These are phyloP conservation scores for Batkoa obscura DNA, from an alignment of 371 early-diverging fungal genomes.

Conservation along the genomic window DNA sequence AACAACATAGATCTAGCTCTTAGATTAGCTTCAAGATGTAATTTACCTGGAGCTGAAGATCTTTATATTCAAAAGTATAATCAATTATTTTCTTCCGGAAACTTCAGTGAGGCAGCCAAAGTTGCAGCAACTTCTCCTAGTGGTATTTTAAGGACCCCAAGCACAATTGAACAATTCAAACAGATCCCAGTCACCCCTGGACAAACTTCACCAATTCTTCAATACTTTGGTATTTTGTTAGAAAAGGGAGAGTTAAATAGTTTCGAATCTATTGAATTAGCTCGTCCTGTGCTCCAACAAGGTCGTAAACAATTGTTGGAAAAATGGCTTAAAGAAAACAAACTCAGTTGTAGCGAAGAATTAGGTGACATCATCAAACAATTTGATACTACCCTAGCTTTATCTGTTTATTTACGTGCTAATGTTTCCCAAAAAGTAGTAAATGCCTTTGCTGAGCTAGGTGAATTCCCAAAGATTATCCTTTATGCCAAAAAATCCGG, in stretches of 20 bases:
- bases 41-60: constrained; percentile 89
- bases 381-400: constrained; percentile 68
- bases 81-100: constrained; percentile 51
- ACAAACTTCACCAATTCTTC: constrained; percentile 87
- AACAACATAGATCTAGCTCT: constrained; percentile 81
- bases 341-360: constrained; percentile 91
- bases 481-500: constrained; percentile 86
- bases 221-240: constrained; percentile 91
- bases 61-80: constrained; percentile 78
- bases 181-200: constrained; percentile 57
- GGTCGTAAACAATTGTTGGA: constrained; percentile 85
- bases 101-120: constrained; percentile 81
- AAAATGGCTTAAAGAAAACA: constrained; percentile 97
- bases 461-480: constrained; percentile 88
- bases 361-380: constrained; percentile 92
- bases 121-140: constrained; percentile 88
- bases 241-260: constrained; percentile 89
- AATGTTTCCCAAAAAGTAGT: constrained; percentile 83
- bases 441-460: constrained; percentile 88
- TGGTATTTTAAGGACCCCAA: constrained; percentile 85
- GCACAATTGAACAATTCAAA: constrained; percentile 89
- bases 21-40: constrained; percentile 70
- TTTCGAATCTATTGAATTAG: constrained; percentile 84
- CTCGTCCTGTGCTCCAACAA: constrained; percentile 77
- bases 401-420: constrained; percentile 87